Evolutionary conservation across 257 asterid genomes (phyloP).

Genomic region (Rehmannia glutinosa): DNA sequence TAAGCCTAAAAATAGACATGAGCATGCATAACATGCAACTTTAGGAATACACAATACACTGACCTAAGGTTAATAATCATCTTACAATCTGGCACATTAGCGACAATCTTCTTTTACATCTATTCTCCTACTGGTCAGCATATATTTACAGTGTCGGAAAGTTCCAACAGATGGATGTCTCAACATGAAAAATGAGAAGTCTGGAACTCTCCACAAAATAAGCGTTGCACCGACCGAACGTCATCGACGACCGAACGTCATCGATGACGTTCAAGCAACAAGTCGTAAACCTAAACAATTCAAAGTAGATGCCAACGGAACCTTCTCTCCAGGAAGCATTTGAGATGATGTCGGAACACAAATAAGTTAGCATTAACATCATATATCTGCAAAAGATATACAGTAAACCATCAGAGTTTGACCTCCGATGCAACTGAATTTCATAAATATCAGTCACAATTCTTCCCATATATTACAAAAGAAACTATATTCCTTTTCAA

Average conservation of each 20-base stretch:
- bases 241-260: too few species aligned
- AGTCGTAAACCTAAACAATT: slow-evolving; percentile 23
- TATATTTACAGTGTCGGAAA: slow-evolving; percentile 12
- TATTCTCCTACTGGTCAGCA: slow-evolving; percentile 15
- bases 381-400: slow-evolving; percentile 32
- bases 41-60: too few species aligned
- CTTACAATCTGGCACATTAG: slow-evolving; percentile 23
- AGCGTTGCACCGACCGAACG: slow-evolving; percentile 23
- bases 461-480: not conserved
- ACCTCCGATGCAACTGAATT: not conserved
- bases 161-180: not conserved
- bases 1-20: not conserved
- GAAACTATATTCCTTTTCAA: not conserved
- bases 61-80: slow-evolving; percentile 13
- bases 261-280: slow-evolving; percentile 17
- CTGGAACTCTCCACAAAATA: too few species aligned
- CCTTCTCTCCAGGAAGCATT: slow-evolving; percentile 18
- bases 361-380: slow-evolving; percentile 46
- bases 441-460: not conserved
- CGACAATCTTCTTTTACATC: slow-evolving; percentile 8
- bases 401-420: not conserved
- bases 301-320: slow-evolving; percentile 17
- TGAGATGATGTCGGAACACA: slow-evolving; percentile 30
- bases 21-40: too few species aligned
- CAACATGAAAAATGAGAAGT: slow-evolving; percentile 4